Conservation (phyloP, 768 basidiomycete species). For the Boletus patriciae region DNA sequence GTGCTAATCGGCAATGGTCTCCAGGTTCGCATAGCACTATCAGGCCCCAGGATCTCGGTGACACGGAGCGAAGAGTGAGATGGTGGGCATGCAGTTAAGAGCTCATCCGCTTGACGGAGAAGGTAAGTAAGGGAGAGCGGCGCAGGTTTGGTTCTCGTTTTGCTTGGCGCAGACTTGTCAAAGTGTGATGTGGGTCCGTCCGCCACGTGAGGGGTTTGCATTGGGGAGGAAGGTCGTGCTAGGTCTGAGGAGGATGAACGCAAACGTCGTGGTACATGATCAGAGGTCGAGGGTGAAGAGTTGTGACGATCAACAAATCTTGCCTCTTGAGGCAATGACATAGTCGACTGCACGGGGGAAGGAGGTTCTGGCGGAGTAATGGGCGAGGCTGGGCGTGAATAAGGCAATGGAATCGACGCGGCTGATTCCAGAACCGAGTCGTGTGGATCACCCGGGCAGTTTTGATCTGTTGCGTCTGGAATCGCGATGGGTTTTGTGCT, state of each 20-base stretch:
- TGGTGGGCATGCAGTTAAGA: conserved; percentile 61
- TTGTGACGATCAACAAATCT: neutral
- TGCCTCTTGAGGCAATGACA: neutral
- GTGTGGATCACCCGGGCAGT: no score
- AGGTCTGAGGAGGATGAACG: conserved; percentile 9
- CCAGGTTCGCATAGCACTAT: conserved; percentile 79
- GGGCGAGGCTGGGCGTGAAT: conserved; percentile 22
- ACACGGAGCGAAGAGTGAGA: conserved; percentile 53
- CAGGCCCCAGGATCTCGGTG: conserved; percentile 69
- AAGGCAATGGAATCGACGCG: conserved; percentile 19
- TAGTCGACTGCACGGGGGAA: neutral
- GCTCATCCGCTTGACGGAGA: conserved; percentile 56
- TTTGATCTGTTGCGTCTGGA: neutral
- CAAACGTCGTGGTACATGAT: neutral
- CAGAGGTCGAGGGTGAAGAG: neutral
- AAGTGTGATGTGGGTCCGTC: conserved; percentile 1
- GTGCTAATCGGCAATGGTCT: conserved; percentile 30
- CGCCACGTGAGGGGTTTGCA: neutral
- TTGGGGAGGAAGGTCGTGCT: neutral
- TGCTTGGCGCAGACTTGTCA: conserved; percentile 5
- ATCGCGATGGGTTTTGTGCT: neutral
- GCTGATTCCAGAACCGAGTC: conserved; percentile 12
- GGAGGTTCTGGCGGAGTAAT: neutral
- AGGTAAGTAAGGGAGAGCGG: conserved; percentile 48
- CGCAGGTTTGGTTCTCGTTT: conserved; percentile 20